Base-by-base conservation (phyloP, 139 green algal genomes). In the Chlorella sp. region DNA sequence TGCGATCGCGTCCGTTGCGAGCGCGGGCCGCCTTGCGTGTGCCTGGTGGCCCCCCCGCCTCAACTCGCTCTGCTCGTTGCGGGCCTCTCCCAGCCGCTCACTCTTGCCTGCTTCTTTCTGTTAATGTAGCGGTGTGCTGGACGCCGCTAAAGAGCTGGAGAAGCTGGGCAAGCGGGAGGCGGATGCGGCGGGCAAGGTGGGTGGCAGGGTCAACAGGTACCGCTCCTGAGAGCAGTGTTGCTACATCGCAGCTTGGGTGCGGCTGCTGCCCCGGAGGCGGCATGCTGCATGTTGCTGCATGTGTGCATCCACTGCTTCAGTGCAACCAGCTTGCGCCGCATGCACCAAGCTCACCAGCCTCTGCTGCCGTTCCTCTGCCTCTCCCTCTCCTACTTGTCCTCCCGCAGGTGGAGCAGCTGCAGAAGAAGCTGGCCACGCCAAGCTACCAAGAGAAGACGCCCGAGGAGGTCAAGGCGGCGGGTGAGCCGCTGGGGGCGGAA, bases 91-190 rank as follows among this genome's bases (percentile, higher is more conserved):
- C n/a, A 6, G 34, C 34, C 13, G 16, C n/a, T 19, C 67, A 26
- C n/a, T 19, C 46, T 68, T 67, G 74, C 46, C 34, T 67, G 38
- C 68, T 46, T 38, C 38, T 48, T 9, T 38, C 20, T 48, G 69
- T 46, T 54, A 11, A 82, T 95, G 90, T 41, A 73, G 78, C 64
- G 97, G 96, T 84, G 87, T 98, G 41, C 87, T 99, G 83, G 97
- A 99, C 84, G 93, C 95, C 0, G 86, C 84, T 24, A 91, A 95
- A 84, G 97, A 99, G 92, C 83, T 98, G 9, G 90, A 90, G 41
- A 98, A 97, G 91, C 93, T 99, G 72, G 76, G 93, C 78, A 98
- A 98, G 89, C 95, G 97, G 89, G 64, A 93, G 77, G 44, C 84
- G 64, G 94, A 96, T 64, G 54, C 64, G 36, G 51, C 22, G 7